Base-by-base conservation (phyloP, 1,284 basidiomycete genomes). In the Trametes hirsuta region DNA sequence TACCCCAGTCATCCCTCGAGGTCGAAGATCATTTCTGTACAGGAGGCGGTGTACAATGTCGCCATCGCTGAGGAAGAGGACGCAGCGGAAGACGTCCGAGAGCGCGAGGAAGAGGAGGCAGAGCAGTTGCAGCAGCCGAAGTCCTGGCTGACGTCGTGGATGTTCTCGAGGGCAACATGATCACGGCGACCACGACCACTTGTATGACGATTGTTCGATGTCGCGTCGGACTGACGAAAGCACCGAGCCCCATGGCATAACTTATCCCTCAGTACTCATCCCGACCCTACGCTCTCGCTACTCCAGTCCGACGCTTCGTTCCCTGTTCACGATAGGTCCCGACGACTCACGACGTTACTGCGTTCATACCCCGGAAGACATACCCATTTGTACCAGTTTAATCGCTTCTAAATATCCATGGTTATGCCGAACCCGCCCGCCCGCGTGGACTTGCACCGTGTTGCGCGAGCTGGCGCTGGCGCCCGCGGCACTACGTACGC, bases 11-110 rank as follows among this genome's bases (percentile, higher is more conserved):
- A 25, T 5, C 44, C 52, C 6, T 35, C 35, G 2, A 22, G 48
- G 6, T 63, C 59, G 10, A 71, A 69, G 54, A 51, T 71, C 49
- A 67, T 76, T 14, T 80, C 85, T 24, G 78, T 84, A 3, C 81
- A 82, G 22, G 79, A 85, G 60, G 88, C 86, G 11, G 85, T 91
- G 44, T 77, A 82, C 51, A 80, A 81, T 46, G 87, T 90, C 67
- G 83, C 87, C 35, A 76, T 89, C 52, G 85, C 82, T 37, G 88
- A 91, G 70, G 88, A 90, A 71, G 76, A 81, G 34, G 86, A 81
- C 4, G 74, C 82, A n/a, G 77, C 78, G 40, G 77, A 83, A 62
- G 77, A 83, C 47, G 66, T 84, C 52, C 76, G 82, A 62, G 79
- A 80, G 55, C 58, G 55, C 18, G 86, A 88, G 69, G 72, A 80